phyloP scores from a whole-genome alignment of 768 basidiomycete genomes.

The Pholiota microspora region DNA sequence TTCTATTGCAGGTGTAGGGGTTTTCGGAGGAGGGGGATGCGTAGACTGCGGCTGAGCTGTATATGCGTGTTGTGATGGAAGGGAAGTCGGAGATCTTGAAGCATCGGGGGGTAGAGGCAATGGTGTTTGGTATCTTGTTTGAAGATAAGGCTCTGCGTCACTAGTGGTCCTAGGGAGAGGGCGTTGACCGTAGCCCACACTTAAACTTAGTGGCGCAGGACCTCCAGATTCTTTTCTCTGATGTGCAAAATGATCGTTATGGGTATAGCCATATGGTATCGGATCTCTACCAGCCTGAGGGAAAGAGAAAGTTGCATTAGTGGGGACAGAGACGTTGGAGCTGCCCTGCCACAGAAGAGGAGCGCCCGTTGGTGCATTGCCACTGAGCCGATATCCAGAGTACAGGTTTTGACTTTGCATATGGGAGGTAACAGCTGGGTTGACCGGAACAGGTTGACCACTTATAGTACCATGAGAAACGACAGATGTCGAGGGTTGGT shows the following conservation, averaged over 20 bases:
- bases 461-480: not conserved
- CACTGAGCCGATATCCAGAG: conserved; percentile 8
- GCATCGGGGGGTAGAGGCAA: conserved; percentile 48
- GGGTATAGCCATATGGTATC: not conserved
- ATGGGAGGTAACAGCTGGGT: not conserved
- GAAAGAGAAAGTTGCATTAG: conserved; percentile 26
- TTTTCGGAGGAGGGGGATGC: conserved; percentile 13
- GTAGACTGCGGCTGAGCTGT: not conserved
- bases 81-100: conserved; percentile 11
- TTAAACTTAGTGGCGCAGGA: not conserved
- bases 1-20: conserved; percentile 26
- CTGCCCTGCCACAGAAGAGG: conserved; percentile 18
- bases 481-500: not conserved
- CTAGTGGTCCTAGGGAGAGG: conserved; percentile 4
- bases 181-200: not conserved
- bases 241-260: not conserved
- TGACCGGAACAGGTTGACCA: not conserved
- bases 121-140: conserved; percentile 50
- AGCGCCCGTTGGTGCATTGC: conserved; percentile 7
- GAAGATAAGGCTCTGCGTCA: conserved; percentile 25
- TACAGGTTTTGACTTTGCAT: not conserved
- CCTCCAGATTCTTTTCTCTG: not conserved
- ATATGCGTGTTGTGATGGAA: not conserved
- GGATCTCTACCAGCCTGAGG: conserved; percentile 24
- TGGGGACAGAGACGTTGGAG: conserved; percentile 2